These are phyloP conservation scores for Trichoderma reesei DNA, from an alignment of 495 filamentous ascomycete species.

Conservation along the genomic window DNA sequence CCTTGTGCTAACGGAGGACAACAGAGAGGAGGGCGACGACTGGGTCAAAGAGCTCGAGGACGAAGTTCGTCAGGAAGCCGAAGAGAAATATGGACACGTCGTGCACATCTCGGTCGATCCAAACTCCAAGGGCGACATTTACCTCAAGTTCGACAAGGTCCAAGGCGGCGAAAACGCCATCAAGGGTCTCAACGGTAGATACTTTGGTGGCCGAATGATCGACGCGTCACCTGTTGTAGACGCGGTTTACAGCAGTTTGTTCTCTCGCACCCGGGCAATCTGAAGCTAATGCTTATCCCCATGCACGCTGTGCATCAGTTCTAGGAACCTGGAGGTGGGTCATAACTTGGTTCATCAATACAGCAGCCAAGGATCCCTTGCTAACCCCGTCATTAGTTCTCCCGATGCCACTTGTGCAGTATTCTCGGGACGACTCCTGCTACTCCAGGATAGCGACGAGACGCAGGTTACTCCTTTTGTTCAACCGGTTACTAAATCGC, in stretches of 20 bases:
- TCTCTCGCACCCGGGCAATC: slow-evolving; percentile 72
- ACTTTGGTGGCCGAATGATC: slow-evolving; percentile 85
- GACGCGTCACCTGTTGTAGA: slow-evolving; percentile 93
- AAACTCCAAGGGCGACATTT: slow-evolving; percentile 91
- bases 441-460: neutral
- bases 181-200: slow-evolving; percentile 92
- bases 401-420: neutral
- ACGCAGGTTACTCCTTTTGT: slow-evolving; percentile 4
- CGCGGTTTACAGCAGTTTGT: slow-evolving; percentile 95
- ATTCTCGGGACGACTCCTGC: neutral
- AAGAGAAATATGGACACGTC: slow-evolving; percentile 92
- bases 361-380: neutral
- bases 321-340: slow-evolving; percentile 9
- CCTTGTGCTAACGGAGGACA: slow-evolving; percentile 32
- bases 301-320: slow-evolving; percentile 13
- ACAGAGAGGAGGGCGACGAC: slow-evolving; percentile 72
- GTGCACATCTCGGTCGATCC: slow-evolving; percentile 95
- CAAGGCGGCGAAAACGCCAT: slow-evolving; percentile 93
- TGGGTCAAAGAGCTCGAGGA: slow-evolving; percentile 94
- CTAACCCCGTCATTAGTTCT: neutral
- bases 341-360: neutral
- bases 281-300: slow-evolving; percentile 43
- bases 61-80: slow-evolving; percentile 88
- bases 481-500: neutral
- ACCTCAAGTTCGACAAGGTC: slow-evolving; percentile 94